phyloP scores from a whole-genome alignment of 768 basidiomycete genomes.

The Amanita brunnescens region DNA sequence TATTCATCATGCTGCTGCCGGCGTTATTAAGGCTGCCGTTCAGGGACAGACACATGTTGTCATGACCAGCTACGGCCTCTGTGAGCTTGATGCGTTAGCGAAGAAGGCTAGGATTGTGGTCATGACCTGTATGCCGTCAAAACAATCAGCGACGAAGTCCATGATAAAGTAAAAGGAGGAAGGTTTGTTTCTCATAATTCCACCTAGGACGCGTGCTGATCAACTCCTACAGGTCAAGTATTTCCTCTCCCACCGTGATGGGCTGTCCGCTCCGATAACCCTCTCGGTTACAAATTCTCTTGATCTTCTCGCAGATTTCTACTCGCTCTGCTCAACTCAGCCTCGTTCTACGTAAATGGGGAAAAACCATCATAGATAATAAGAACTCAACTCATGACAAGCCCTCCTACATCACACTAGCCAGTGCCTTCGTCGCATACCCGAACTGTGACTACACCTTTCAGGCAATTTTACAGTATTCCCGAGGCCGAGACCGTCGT shows the following conservation, averaged over 20 bases:
- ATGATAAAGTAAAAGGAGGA: constrained; percentile 91
- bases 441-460: constrained; percentile 89
- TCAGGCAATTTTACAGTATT: constrained; percentile 87
- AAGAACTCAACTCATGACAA: constrained; percentile 79
- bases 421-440: constrained; percentile 93
- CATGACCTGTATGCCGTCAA: constrained; percentile 90
- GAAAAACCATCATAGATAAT: constrained; percentile 63
- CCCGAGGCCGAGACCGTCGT: constrained; percentile 90
- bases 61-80: constrained; percentile 94
- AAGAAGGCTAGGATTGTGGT: constrained; percentile 88
- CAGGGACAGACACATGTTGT: constrained; percentile 86
- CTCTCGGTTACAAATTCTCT: constrained; percentile 98
- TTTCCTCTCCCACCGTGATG: constrained; percentile 94
- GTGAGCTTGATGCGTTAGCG: constrained; percentile 69
- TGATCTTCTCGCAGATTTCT: constrained; percentile 97
- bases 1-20: constrained; percentile 82
- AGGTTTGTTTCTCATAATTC: constrained; percentile 41
- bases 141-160: constrained; percentile 89
- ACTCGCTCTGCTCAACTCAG: constrained; percentile 87
- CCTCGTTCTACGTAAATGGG: constrained; percentile 65
- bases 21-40: constrained; percentile 91
- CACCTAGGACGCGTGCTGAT: neutral
- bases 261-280: constrained; percentile 89
- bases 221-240: constrained; percentile 55
- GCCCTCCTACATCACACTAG: constrained; percentile 92